Base-by-base conservation (phyloP, 352 stramenopile genomes). In the Phytophthora sojae region DNA sequence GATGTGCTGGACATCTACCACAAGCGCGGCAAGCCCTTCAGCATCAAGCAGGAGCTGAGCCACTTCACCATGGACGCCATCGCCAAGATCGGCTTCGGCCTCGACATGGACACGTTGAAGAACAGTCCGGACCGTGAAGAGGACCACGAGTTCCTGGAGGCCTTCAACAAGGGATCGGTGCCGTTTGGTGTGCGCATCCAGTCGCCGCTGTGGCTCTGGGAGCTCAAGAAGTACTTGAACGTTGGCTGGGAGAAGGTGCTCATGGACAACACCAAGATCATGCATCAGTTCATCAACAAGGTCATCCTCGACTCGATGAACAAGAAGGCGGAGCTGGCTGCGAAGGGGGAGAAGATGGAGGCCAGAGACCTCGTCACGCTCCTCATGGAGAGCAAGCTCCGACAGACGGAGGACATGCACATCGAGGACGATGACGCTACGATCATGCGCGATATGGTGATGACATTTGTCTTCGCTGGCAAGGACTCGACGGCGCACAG, bases 391-490 rank as follows among this genome's bases (percentile, higher is more conserved):
- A 75, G 45, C 35, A 70, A 79, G 26, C 32, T 73, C 42, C 47
- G 57, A 44, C 55, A 67, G 15, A 71, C 69, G 11, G 54, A 75
- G 14, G 52, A 67, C 11, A 54, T 58, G 15, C 57, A 60, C 25
- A 32, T 62, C 25, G 57, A 69, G 12, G 63, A 76, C 35, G 56
- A 67, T 2, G 70, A 80, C 21, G 50, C 68, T 3, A 70, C 71
- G 23, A 68, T 76, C 30, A 73, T 94, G 26, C 79, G 83, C 8
- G 81, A 93, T 63, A 87, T 94, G n/a, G 63, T 70, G 89, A 71
- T 92, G 55, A 91, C 77, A 45, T 89, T 93, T 52, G 73, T 93
- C 51, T 80, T 93, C 25, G 86, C 81, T 17, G 86, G 85, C 54
- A 78, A 86, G 25, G 86, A 93, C 73, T 89, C 85, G 32, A 91